Evolutionary conservation across 1,139 yeast species (phyloP).

Genomic region (Kurtzmaniella quercitrusa): DNA sequence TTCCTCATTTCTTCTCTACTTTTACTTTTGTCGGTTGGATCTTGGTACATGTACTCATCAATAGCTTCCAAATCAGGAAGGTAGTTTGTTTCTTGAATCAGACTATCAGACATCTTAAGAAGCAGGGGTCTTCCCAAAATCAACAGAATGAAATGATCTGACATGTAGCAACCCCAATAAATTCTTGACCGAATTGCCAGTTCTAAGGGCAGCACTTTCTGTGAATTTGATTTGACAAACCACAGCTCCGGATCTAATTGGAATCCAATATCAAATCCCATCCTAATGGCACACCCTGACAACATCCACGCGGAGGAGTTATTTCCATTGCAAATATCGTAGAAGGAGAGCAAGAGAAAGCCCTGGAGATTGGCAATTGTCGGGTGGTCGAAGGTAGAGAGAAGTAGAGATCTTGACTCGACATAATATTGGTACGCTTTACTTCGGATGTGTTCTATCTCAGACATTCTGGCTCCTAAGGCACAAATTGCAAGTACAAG

Average conservation of each 20-base stretch:
- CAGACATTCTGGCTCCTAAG: constrained; percentile 49
- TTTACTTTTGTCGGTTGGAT: constrained; percentile 12
- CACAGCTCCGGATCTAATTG: constrained; percentile 61
- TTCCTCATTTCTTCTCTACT: constrained; percentile 28
- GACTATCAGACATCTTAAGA: constrained; percentile 52
- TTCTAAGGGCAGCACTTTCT: constrained; percentile 30
- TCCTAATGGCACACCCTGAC: constrained; percentile 57
- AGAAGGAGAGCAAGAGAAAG: constrained; percentile 47
- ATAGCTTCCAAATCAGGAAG: constrained; percentile 58
- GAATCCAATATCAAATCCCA: constrained; percentile 64
- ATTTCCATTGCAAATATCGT: constrained; percentile 53
- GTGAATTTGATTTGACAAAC: constrained; percentile 34
- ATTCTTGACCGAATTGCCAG: constrained; percentile 55
- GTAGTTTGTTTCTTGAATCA: constrained; percentile 59
- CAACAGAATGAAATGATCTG: constrained; percentile 59
- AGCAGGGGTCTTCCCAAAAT: constrained; percentile 57
- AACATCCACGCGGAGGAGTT: constrained; percentile 61
- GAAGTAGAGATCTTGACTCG: constrained; percentile 40
- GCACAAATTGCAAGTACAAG: constrained; percentile 54
- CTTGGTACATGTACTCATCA: constrained; percentile 41
- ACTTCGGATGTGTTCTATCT: constrained; percentile 33
- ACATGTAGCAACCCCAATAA: constrained; percentile 65
- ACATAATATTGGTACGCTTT: constrained; percentile 41
- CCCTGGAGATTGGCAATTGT: constrained; percentile 47
- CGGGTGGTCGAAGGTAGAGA: constrained; percentile 37